Evolutionary conservation across 108 stramenopile genomes (phyloP).

Genomic region (Epipyxis sp.): DNA sequence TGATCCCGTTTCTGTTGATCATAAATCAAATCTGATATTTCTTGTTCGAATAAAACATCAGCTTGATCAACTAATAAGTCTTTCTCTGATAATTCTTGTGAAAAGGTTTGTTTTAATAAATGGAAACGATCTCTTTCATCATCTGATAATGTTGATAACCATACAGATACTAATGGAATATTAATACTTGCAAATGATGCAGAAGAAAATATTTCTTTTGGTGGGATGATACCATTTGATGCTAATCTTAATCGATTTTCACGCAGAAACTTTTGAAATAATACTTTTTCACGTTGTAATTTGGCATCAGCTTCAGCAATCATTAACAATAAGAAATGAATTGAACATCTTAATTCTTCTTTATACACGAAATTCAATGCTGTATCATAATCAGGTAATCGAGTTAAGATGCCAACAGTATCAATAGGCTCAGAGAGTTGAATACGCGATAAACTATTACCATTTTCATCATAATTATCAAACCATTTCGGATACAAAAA

Average conservation of each 20-base stretch:
- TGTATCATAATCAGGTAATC: constrained; percentile 36
- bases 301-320: constrained; percentile 43
- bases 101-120: constrained; percentile 43
- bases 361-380: constrained; percentile 30
- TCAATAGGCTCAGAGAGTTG: constrained; percentile 37
- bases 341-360: constrained; percentile 44
- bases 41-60: constrained; percentile 26
- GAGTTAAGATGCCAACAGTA: neutral
- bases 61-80: neutral
- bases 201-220: constrained; percentile 40
- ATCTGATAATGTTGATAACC: constrained; percentile 38
- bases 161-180: constrained; percentile 46
- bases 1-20: constrained; percentile 33
- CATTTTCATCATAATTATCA: constrained; percentile 35
- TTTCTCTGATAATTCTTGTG: constrained; percentile 35
- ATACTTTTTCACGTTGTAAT: constrained; percentile 42
- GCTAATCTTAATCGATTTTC: constrained; percentile 42
- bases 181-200: constrained; percentile 44
- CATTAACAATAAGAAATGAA: constrained; percentile 48
- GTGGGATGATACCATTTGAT: constrained; percentile 46
- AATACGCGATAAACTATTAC: constrained; percentile 30
- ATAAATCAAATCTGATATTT: constrained; percentile 25
- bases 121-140: constrained; percentile 50
- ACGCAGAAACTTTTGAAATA: constrained; percentile 49
- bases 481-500: constrained; percentile 31